Evolutionary conservation across 768 basidiomycete genomes (phyloP).

Genomic region (Lentinus brumalis): DNA sequence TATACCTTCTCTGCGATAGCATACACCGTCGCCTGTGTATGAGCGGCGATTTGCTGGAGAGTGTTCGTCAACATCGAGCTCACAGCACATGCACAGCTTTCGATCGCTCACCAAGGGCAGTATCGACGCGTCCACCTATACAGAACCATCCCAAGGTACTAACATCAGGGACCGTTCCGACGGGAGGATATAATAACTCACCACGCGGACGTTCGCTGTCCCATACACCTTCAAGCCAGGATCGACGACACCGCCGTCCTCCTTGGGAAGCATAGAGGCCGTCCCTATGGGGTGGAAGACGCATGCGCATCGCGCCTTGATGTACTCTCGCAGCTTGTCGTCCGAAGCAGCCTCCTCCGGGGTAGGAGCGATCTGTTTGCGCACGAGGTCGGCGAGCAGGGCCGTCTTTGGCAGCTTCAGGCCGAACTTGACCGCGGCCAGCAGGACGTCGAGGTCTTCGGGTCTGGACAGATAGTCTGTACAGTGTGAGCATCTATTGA

Average conservation of each 20-base stretch:
- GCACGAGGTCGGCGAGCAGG: not conserved
- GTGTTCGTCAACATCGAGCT: not conserved
- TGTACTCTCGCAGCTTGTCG: constrained; percentile 1
- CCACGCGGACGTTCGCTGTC: constrained; percentile 14
- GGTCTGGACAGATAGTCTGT: constrained; percentile 8
- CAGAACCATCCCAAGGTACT: not conserved
- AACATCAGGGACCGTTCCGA: not conserved
- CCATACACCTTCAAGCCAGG: constrained; percentile 8
- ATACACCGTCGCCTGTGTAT: not conserved
- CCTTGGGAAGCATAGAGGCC: constrained; percentile 11
- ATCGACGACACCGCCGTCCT: constrained; percentile 18
- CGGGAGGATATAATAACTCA: not conserved
- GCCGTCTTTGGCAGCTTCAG: not conserved
- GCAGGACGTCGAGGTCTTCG: constrained; percentile 7
- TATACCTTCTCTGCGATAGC: not conserved
- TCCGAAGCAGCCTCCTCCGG: not conserved
- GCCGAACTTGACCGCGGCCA: not conserved
- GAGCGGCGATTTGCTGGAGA: not conserved
- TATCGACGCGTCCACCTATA: not conserved
- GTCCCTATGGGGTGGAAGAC: not conserved
- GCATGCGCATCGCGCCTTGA: constrained; percentile 1
- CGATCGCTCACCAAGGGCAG: not conserved
- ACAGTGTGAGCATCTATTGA: not conserved
- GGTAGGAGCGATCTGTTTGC: not conserved
- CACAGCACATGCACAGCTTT: not conserved